phyloP scores from a whole-genome alignment of 2,329 filamentous ascomycete genomes.

The Aspergillus tubingensis region DNA sequence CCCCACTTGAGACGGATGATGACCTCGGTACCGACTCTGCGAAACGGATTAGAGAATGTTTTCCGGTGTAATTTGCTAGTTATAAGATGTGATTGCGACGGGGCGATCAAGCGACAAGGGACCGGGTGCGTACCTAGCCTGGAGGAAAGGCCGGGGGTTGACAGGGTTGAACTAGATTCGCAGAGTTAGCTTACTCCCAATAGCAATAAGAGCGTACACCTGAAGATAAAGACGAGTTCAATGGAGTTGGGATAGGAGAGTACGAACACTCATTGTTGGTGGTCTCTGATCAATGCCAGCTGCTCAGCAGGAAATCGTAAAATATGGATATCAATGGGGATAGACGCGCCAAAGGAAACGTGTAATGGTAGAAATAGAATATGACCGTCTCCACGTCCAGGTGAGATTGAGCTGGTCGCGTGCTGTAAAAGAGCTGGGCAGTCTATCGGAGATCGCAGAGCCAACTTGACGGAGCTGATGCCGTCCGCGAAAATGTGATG shows the following conservation, averaged over 20 bases:
- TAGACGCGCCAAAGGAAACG: background rate
- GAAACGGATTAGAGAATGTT: conserved; percentile 15
- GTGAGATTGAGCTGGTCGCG: conserved; percentile 5
- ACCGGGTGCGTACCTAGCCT: conserved; percentile 70
- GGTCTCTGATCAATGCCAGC: conserved; percentile 11
- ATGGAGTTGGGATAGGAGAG: background rate
- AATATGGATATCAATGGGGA: background rate
- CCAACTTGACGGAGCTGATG: conserved; percentile 14
- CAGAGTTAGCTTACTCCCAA: background rate
- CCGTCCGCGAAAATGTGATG: conserved; percentile 39
- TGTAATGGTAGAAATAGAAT: background rate
- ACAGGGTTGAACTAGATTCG: conserved; percentile 76
- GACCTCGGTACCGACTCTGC: conserved; percentile 83
- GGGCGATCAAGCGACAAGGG: background rate
- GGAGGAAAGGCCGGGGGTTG: conserved; percentile 95
- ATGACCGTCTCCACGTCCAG: background rate
- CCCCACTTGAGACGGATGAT: conserved; percentile 96
- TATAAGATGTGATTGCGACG: background rate
- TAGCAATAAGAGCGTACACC: no score
- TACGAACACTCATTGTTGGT: conserved; percentile 38
- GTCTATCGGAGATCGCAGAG: conserved; percentile 8
- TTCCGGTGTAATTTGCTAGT: background rate
- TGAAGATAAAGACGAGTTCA: conserved; percentile 22
- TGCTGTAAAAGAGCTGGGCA: conserved; percentile 6
- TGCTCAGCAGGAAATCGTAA: conserved; percentile 3